A percentile compares a stretch with the other conserved stretches of the same genome.
Conservation (phyloP, 306 rosid species). For the Dalbergia cultrata region DNA sequence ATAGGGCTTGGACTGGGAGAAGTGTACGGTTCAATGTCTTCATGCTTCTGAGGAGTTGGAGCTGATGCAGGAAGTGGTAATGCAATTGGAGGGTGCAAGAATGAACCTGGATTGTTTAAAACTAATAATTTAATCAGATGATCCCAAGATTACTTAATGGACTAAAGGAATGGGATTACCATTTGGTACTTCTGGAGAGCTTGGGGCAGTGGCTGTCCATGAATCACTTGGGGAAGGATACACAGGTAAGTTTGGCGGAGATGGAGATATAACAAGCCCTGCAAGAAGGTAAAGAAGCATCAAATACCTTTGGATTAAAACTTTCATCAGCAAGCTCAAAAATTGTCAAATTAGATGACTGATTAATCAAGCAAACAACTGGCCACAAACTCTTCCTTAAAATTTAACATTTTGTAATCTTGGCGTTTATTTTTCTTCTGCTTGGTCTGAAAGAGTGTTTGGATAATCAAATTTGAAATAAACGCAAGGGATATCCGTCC, state of each 20-base stretch:
- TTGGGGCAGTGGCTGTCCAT: conserved; percentile 53
- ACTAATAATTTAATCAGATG: conserved; percentile 14
- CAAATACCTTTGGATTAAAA: not conserved
- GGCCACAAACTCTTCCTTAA: not conserved
- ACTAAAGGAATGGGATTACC: conserved; percentile 53
- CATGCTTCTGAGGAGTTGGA: conserved; percentile 49
- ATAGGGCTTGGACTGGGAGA: conserved; percentile 61
- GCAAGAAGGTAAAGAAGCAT: conserved; percentile 21
- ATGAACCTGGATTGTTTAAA: conserved; percentile 58
- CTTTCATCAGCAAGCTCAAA: conserved; percentile 9
- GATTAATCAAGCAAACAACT: conserved; percentile 7
- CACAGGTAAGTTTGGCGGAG: conserved; percentile 50
- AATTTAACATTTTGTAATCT: conserved; percentile 29
- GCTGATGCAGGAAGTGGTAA: conserved; percentile 55
- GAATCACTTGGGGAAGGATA: conserved; percentile 51
- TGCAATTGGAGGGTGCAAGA: conserved; percentile 50
- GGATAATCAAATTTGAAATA: conserved; percentile 20
- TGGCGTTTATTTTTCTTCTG: conserved; percentile 4
- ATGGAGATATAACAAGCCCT: conserved; percentile 59
- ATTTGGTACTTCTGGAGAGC: conserved; percentile 52
- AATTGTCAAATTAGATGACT: conserved; percentile 7
- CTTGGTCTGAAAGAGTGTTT: not conserved
- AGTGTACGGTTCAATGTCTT: conserved; percentile 50
- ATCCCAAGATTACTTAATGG: conserved; percentile 19
- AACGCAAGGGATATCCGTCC: conserved; percentile 6